Conservation (phyloP, 805 yeast genomes). For the Candida pseudofarinosa region DNA sequence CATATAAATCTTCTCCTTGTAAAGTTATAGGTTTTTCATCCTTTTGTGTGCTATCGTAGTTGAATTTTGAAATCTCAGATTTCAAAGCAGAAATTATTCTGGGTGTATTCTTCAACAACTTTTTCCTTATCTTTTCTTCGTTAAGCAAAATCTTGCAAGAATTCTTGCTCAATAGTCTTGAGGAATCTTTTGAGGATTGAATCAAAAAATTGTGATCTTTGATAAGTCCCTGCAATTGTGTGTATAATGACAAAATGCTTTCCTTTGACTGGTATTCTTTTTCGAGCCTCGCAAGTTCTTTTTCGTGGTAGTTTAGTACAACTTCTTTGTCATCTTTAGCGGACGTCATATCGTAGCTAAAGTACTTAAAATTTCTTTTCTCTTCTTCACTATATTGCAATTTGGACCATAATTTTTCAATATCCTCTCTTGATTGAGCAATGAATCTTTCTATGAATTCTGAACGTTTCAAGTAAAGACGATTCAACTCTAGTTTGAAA, state of each 20-base stretch:
- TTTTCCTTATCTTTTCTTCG: conserved; percentile 75
- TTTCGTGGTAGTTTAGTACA: conserved; percentile 59
- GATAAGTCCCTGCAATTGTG: conserved; percentile 51
- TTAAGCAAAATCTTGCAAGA: conserved; percentile 73
- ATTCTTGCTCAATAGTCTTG: conserved; percentile 68
- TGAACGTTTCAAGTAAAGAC: conserved; percentile 58
- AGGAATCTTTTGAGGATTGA: conserved; percentile 73
- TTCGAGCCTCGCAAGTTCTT: conserved; percentile 52
- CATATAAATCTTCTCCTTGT: conserved; percentile 47
- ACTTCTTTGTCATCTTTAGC: conserved; percentile 51
- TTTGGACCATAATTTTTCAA: conserved; percentile 58
- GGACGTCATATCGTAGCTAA: conserved; percentile 29
- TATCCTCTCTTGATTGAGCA: conserved; percentile 52
- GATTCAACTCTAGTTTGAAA: conserved; percentile 51
- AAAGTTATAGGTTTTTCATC: conserved; percentile 28
- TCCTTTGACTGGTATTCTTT: conserved; percentile 46
- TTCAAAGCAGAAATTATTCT: conserved; percentile 51
- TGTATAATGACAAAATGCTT: conserved; percentile 54
- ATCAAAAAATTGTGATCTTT: conserved; percentile 60
- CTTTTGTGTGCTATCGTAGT: conserved; percentile 22
- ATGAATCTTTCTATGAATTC: conserved; percentile 67
- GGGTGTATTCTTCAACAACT: conserved; percentile 67
- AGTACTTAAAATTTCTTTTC: conserved; percentile 43
- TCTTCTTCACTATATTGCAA: conserved; percentile 57
- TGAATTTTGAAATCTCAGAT: conserved; percentile 45